phyloP scores from a whole-genome alignment of 23 red algal species.

The Pyropia yezoensis region DNA sequence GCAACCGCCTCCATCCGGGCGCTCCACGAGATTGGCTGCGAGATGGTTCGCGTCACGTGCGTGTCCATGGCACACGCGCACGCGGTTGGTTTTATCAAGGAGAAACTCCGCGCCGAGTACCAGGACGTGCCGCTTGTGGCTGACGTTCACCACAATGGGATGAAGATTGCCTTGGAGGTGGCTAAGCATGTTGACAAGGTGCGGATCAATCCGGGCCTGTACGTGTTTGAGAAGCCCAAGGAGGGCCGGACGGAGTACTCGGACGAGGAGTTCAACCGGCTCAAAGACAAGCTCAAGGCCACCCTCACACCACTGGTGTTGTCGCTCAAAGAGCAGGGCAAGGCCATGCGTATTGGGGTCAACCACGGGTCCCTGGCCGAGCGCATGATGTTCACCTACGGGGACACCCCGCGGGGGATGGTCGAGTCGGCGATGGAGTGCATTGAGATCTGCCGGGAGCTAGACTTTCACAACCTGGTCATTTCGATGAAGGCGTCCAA shows the following conservation, averaged over 20 bases:
- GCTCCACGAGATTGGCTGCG: constrained; percentile 96
- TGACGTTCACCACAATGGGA: constrained; percentile 97
- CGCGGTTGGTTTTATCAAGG: constrained; percentile 94
- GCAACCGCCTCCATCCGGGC: constrained; percentile 49
- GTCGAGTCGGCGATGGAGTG: constrained; percentile 93
- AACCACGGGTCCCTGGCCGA: constrained; percentile 97
- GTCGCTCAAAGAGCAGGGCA: constrained; percentile 80
- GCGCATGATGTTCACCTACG: constrained; percentile 98
- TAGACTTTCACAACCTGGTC: constrained; percentile 97
- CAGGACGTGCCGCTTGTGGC: constrained; percentile 93
- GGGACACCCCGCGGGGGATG: constrained; percentile 97
- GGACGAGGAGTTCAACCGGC: constrained; percentile 63
- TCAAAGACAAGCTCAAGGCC: constrained; percentile 71
- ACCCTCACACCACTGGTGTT: constrained; percentile 83
- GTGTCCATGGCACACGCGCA: constrained; percentile 87
- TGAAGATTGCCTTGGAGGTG: constrained; percentile 95
- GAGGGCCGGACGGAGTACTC: constrained; percentile 83
- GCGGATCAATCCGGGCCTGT: constrained; percentile 97
- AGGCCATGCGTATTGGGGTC: constrained; percentile 95
- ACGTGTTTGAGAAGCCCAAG: constrained; percentile 98
- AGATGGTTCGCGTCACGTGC: constrained; percentile 93
- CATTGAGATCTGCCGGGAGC: constrained; percentile 88
- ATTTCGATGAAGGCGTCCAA: constrained; percentile 98
- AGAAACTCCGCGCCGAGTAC: constrained; percentile 78
- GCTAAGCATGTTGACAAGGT: constrained; percentile 99